Percentiles rank a stretch among this genome's conserved stretches.
These are phyloP conservation scores for Globomyces pollinis-pini DNA, from an alignment of 192 early-diverging fungal species.

Conservation along the genomic window DNA sequence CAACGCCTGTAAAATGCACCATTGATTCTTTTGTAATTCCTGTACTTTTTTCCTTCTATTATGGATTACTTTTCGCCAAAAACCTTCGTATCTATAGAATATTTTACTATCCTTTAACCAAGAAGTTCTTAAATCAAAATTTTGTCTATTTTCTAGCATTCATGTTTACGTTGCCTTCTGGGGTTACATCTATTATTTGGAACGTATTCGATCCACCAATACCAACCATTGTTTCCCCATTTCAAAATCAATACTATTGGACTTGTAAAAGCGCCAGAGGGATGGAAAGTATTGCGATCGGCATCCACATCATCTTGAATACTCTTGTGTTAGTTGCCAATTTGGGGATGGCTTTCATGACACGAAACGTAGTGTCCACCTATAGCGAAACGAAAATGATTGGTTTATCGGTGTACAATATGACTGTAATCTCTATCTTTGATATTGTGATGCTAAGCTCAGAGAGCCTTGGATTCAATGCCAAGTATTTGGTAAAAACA, in stretches of 20 bases:
- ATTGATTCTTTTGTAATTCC: neutral
- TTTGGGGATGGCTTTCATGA: slow-evolving; percentile 3
- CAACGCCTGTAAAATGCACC: neutral
- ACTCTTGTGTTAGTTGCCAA: neutral
- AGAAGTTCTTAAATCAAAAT: neutral
- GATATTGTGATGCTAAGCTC: neutral
- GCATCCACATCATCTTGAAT: neutral
- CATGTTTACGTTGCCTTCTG: neutral
- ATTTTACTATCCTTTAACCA: neutral
- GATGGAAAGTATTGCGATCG: neutral
- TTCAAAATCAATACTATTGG: neutral
- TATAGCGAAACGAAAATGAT: slow-evolving; percentile 7
- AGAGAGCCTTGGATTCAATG: neutral
- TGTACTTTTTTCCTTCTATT: slow-evolving; percentile 5
- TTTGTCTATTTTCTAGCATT: neutral
- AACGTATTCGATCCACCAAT: neutral
- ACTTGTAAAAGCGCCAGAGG: neutral
- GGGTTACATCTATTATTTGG: neutral
- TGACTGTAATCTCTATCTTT: neutral
- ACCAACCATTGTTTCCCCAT: neutral
- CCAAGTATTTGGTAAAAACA: neutral
- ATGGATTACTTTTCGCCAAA: slow-evolving; percentile 5
- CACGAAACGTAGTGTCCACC: neutral
- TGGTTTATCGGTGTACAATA: neutral
- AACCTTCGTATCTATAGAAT: neutral